Base-by-base conservation (phyloP, 108 stramenopile species). In the Pseudonitzschia pungens region DNA sequence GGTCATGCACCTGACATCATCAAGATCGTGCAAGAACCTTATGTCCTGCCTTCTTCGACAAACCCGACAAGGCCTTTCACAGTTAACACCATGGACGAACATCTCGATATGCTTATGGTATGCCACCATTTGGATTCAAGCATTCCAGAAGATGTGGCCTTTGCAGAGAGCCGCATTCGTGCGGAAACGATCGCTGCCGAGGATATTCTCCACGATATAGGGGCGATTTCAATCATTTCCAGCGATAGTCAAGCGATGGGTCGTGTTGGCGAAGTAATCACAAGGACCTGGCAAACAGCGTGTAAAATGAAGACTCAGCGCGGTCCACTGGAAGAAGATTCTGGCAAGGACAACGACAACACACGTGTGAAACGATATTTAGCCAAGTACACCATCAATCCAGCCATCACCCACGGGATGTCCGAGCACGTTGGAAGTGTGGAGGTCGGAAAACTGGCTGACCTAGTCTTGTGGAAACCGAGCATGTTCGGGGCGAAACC, bases 61-160 rank as follows among this genome's bases (percentile, higher is more conserved):
- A 98, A 98, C 84, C 98, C 98, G 20, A 98, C 98, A 14, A 83
- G 96, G 42, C 98, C 98, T 8, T 97, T 91, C 75, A 99, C 98
- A 1, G 79, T 80, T 48, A 99, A 99, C 76, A 99, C 98, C 44
- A 95, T 99, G 72, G 98, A 98, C 69, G 98, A 99, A 76, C 98
- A 99, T 78, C 81, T 99, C 76, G 98, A 99, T 78, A 99, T 99
- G 98, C 90, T 98, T 70, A 97, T 99, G 97, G 97, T 96, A 32
- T 96, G 97, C 72, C 96, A 97, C 68, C 96, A 97, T 71, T 80
- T 97, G 45, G 95, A 96, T 73, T 73, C 87, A 36, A 72, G 78
- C 57, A 94, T 98, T 68, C 95, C 95, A 11, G 98, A 98, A 72
- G 98, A 98, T 77, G 93, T 98, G 36, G 96, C 98, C 10, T 97